phyloP scores from a whole-genome alignment of 768 basidiomycete genomes.

The Amanita brunnescens region DNA sequence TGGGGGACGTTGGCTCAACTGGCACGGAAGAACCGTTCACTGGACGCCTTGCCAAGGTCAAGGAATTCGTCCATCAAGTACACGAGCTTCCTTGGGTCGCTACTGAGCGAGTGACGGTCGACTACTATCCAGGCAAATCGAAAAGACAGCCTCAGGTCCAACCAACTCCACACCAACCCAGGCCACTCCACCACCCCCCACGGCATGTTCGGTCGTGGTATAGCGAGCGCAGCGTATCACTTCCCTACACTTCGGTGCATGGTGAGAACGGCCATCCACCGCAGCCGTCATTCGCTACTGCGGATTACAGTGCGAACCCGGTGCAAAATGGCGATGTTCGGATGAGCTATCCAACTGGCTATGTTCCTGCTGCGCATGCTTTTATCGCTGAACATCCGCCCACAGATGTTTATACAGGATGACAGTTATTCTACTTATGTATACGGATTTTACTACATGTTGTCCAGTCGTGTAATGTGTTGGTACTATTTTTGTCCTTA shows the following conservation, averaged over 20 bases:
- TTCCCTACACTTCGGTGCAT: neutral
- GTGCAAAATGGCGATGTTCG: neutral
- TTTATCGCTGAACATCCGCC: neutral
- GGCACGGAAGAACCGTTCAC: slow-evolving; percentile 24
- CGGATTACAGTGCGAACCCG: neutral
- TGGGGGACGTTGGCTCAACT: slow-evolving; percentile 34
- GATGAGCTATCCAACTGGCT: neutral
- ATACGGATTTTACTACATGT: no score
- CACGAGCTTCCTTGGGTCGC: slow-evolving; percentile 38
- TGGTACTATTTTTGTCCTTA: neutral
- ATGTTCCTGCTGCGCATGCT: slow-evolving; percentile 1
- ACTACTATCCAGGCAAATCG: slow-evolving; percentile 31
- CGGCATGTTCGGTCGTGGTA: slow-evolving; percentile 21
- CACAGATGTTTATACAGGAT: neutral
- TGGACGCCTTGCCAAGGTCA: slow-evolving; percentile 25
- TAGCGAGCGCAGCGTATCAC: slow-evolving; percentile 5
- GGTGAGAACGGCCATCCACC: neutral
- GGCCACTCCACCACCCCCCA: neutral
- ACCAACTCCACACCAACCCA: slow-evolving; percentile 5
- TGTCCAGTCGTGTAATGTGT: no score
- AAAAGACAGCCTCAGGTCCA: slow-evolving; percentile 11
- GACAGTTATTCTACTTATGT: neutral
- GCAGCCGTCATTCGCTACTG: neutral
- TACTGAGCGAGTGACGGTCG: slow-evolving; percentile 30
- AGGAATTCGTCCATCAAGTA: slow-evolving; percentile 25